Conservation (phyloP, 108 stramenopile genomes). For the Pseudonitzschia delicatissima region DNA sequence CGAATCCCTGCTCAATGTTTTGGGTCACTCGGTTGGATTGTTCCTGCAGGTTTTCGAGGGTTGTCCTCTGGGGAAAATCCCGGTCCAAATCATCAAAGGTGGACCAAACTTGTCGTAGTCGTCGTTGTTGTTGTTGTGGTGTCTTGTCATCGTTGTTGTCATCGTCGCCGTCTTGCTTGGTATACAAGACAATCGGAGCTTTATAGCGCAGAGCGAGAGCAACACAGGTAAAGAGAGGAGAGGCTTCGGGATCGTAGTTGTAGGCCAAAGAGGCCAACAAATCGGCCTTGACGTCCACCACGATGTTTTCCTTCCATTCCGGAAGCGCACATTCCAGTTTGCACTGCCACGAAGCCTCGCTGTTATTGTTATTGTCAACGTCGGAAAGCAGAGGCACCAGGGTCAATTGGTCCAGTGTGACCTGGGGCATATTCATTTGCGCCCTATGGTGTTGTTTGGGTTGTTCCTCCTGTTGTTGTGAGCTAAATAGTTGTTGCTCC, state of each 20-base stretch:
- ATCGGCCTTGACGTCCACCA: slow-evolving; percentile 9
- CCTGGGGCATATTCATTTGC: slow-evolving; percentile 35
- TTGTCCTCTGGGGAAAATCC: slow-evolving; percentile 38
- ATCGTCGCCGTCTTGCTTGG: background rate
- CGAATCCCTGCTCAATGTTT: slow-evolving; percentile 45
- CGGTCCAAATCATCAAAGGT: slow-evolving; percentile 13
- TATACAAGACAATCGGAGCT: slow-evolving; percentile 40
- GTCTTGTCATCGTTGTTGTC: background rate
- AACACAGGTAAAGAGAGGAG: slow-evolving; percentile 24
- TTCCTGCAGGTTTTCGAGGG: slow-evolving; percentile 27
- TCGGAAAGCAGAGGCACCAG: background rate
- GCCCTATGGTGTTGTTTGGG: no score
- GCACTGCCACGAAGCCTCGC: background rate
- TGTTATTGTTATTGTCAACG: background rate
- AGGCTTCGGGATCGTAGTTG: slow-evolving; percentile 26
- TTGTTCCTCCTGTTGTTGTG: background rate
- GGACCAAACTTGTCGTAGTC: background rate
- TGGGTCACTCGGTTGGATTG: slow-evolving; percentile 23
- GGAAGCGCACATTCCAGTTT: slow-evolving; percentile 20
- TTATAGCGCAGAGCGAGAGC: slow-evolving; percentile 46
- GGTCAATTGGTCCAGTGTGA: slow-evolving; percentile 39
- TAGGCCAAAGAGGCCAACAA: slow-evolving; percentile 19
- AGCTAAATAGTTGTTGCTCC: background rate
- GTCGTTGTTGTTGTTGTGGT: background rate
- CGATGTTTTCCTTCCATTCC: slow-evolving; percentile 7